Evolutionary conservation across 352 stramenopile species (phyloP).

Genomic region (Plasmopara halstedii): DNA sequence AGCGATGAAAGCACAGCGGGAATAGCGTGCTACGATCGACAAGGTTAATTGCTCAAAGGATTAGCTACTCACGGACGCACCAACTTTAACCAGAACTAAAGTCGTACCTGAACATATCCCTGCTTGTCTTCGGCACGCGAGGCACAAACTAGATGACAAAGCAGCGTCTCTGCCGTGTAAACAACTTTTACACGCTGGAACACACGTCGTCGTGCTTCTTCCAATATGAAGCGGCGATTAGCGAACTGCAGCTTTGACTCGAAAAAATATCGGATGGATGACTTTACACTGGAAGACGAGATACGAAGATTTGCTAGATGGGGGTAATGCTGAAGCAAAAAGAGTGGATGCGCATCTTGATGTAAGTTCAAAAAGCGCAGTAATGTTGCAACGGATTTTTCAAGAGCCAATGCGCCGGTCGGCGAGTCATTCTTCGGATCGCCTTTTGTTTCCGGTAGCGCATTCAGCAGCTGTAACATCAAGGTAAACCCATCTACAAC

Average conservation of each 20-base stretch:
- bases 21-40: constrained; percentile 45
- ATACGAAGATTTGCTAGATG: constrained; percentile 45
- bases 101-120: constrained; percentile 60
- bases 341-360: constrained; percentile 26
- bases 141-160: constrained; percentile 50
- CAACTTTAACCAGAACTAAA: background rate
- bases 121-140: constrained; percentile 55
- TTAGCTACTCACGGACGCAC: no score
- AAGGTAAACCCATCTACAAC: constrained; percentile 45
- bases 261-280: constrained; percentile 33
- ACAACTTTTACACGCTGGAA: constrained; percentile 45
- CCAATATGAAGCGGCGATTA: constrained; percentile 41
- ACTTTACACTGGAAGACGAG: constrained; percentile 34
- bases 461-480: constrained; percentile 44
- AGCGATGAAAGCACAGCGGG: constrained; percentile 61
- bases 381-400: constrained; percentile 31
- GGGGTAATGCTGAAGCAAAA: constrained; percentile 43
- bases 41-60: background rate
- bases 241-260: constrained; percentile 54
- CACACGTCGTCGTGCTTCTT: constrained; percentile 41
- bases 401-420: constrained; percentile 25
- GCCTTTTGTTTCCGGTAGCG: constrained; percentile 30
- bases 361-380: constrained; percentile 30
- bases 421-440: constrained; percentile 16
- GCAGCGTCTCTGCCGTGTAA: constrained; percentile 32